Evolutionary conservation across 2,329 filamentous ascomycete species (phyloP), one percentile per base, ranked within the genome.

Genomic region (Penicillium sp.): DNA sequence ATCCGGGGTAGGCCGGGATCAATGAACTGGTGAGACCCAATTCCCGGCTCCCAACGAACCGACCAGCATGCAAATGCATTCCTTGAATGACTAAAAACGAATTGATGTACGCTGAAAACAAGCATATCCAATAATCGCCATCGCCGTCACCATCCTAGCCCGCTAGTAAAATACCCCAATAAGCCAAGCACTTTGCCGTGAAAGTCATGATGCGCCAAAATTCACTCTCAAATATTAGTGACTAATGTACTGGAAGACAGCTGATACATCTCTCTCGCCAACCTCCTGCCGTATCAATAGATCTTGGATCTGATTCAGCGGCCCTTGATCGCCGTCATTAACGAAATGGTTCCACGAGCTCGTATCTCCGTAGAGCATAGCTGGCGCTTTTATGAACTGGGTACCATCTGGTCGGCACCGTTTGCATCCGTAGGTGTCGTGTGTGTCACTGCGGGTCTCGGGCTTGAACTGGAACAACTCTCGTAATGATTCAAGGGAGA

Each of bases 321-420:
- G 87, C 0, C 84, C 84, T 5, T 77, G 75, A 58, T 82, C 82
- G 3, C 84, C 84, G 56, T 86, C 84, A 64, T 96, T 97, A 36
- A 88, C 84, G 74, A 97, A 96, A 72, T 99, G 94, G 67, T 99
- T 99, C 94, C 94, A 99, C n/a, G 91, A 93, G 74, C 91, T 97
- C 18, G 94, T 97, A 67, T 99, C 94, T 46, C 94, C 94, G 67
- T 99, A 99, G 54, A 99, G 77, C 87, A 97, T 93, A 1, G 94
- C 94, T 3, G 89, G 89, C 1, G 93, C 91, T 71, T 97, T 97
- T 67, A 97, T 84, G 57, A 83, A 84, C 73, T 99, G 94, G 55
- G 82, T 87, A 0, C 93, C 93, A 64, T 96, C 90, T 1, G 90
- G 87, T 65, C 88, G 89, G 72, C 94, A 99, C 33, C 94, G 81